Percentiles rank a stretch among this genome's conserved stretches.
These are phyloP conservation scores for Ogataea chonburiensis DNA, from an alignment of 805 yeast genomes.

Conservation along the genomic window DNA sequence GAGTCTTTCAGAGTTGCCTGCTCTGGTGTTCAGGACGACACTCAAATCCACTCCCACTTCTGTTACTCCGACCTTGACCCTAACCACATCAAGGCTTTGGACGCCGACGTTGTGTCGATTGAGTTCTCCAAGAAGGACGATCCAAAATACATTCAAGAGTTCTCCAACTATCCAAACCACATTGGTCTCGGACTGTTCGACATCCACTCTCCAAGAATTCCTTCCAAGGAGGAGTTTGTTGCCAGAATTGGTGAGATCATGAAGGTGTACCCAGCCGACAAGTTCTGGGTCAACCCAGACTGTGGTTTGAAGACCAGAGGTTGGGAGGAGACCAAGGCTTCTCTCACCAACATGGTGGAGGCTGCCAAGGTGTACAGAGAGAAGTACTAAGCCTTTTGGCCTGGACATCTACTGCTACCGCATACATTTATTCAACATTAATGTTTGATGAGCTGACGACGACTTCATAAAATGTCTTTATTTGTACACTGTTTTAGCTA, in stretches of 20 bases:
- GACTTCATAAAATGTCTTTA: constrained; percentile 18
- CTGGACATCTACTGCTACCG: constrained; percentile 11
- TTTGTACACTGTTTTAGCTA: constrained; percentile 18
- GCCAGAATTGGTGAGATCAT: constrained; percentile 90
- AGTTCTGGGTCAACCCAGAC: constrained; percentile 99
- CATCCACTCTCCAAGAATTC: constrained; percentile 99
- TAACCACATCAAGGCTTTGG: constrained; percentile 98
- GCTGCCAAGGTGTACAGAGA: constrained; percentile 95
- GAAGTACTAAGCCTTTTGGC: constrained; percentile 25
- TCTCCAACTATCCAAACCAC: constrained; percentile 98
- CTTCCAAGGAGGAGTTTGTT: constrained; percentile 95
- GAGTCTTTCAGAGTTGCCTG: constrained; percentile 99
- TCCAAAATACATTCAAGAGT: constrained; percentile 96
- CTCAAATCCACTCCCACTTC: constrained; percentile 99
- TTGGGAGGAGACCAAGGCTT: constrained; percentile 95
- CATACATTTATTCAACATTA: constrained; percentile 40
- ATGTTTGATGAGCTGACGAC: constrained; percentile 28
- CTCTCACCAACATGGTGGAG: constrained; percentile 97
- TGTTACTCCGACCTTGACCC: constrained; percentile 99
- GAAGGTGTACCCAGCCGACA: constrained; percentile 96
- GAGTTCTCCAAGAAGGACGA: constrained; percentile 99
- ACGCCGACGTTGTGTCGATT: constrained; percentile 98
- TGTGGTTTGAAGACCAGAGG: constrained; percentile 99
- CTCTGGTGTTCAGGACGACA: constrained; percentile 90
- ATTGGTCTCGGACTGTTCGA: constrained; percentile 99